Evolutionary conservation across 139 green algal genomes (phyloP).

Genomic region (Pseudopediastrum boryanum): DNA sequence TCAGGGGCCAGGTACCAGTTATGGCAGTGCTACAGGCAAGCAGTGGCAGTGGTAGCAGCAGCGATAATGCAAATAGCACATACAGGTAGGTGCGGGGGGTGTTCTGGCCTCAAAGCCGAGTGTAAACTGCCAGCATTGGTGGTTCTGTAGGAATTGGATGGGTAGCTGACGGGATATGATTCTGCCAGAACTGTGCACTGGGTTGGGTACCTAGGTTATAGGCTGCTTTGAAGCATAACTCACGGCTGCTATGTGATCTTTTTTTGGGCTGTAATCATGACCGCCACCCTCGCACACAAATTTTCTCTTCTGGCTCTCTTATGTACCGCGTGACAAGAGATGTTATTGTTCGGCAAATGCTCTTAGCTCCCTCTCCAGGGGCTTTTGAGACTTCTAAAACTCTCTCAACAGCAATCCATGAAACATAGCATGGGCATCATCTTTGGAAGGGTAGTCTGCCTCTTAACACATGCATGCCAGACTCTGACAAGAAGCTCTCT

Average conservation of each 20-base stretch:
- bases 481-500: neutral
- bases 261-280: no score
- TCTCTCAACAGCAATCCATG: conserved; percentile 7
- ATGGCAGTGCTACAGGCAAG: neutral
- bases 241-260: no score
- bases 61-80: neutral
- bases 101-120: neutral
- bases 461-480: conserved; percentile 11
- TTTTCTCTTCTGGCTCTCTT: no score
- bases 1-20: neutral
- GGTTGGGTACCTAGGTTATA: no score
- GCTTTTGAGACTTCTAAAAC: conserved; percentile 5
- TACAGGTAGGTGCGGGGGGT: neutral
- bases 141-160: neutral
- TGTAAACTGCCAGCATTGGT: neutral
- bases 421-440: neutral
- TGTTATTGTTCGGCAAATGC: no score
- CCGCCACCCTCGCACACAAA: no score
- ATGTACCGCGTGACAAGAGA: no score
- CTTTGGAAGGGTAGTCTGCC: neutral
- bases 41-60: conserved; percentile 33
- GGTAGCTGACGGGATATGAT: neutral
- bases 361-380: no score
- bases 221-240: no score
- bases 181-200: no score